Evolutionary conservation across 169 alveolate species (phyloP).

Genomic region (Plasmodium inui): DNA sequence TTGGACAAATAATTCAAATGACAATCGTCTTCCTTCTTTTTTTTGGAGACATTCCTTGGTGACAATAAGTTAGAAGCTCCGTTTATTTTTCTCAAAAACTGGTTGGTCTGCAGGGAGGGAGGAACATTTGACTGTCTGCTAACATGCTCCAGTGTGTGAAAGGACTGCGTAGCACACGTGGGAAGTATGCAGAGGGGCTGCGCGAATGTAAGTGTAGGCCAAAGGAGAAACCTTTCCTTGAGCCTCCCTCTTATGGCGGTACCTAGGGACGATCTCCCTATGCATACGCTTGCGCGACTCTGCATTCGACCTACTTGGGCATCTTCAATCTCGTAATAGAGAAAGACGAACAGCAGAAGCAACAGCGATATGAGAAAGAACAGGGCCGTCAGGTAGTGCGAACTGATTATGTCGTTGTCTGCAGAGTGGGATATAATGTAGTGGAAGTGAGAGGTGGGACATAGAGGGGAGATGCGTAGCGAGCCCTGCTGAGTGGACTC

Average conservation of each 20-base stretch:
- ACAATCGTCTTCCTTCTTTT: constrained; percentile 22
- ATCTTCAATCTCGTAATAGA: constrained; percentile 27
- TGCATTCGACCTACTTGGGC: constrained; percentile 23
- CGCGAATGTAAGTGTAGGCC: neutral
- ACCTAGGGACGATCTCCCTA: neutral
- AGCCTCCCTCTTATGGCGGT: neutral
- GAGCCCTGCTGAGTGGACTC: neutral
- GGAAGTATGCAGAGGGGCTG: neutral
- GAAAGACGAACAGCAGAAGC: constrained; percentile 11
- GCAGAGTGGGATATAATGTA: neutral
- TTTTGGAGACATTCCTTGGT: constrained; percentile 10
- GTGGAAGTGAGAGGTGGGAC: no score
- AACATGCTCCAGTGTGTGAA: neutral
- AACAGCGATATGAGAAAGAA: constrained; percentile 16
- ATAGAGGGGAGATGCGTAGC: neutral
- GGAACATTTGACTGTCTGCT: neutral
- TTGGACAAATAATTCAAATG: constrained; percentile 41
- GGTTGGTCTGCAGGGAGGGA: constrained; percentile 14
- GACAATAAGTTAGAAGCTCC: constrained; percentile 32
- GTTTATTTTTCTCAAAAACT: constrained; percentile 32
- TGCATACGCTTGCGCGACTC: neutral
- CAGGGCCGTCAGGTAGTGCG: constrained; percentile 5
- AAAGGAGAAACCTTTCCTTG: neutral
- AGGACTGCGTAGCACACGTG: neutral
- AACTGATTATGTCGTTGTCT: constrained; percentile 43